A percentile compares a stretch with the other conserved stretches of the same genome.
phyloP scores from a whole-genome alignment of 306 rosid species.

The Boehmeria nivea region DNA sequence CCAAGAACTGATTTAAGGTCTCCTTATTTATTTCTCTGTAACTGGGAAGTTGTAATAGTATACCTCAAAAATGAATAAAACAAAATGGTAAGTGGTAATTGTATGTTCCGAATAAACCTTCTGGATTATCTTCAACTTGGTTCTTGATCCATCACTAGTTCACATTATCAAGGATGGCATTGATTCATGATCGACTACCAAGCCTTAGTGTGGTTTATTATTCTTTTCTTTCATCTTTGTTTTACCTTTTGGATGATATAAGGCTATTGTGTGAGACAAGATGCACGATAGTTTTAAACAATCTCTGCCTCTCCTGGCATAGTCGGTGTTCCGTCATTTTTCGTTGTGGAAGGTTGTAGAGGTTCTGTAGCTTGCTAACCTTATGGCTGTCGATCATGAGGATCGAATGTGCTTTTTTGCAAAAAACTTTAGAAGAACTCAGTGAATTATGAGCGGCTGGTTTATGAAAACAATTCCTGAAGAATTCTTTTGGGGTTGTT shows the following conservation, averaged over 20 bases:
- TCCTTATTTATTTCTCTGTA: too few relatives aligned
- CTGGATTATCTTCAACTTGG: too few relatives aligned
- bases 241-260: too few relatives aligned
- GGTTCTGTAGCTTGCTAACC: not conserved
- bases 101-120: too few relatives aligned
- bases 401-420: not conserved
- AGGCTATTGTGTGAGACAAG: too few relatives aligned
- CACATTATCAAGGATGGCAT: not conserved
- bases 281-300: not conserved
- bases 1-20: too few relatives aligned
- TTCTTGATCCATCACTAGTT: not conserved
- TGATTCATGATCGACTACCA: not conserved
- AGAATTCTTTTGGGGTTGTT: slow-evolving; percentile 48
- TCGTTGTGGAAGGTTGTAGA: not conserved
- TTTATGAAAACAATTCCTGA: slow-evolving; percentile 31
- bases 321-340: not conserved
- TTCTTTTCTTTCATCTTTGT: too few relatives aligned
- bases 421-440: slow-evolving; percentile 4
- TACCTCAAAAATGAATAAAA: too few relatives aligned
- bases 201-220: too few relatives aligned
- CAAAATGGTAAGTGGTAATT: too few relatives aligned
- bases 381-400: not conserved
- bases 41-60: too few relatives aligned
- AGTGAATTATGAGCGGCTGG: slow-evolving; percentile 15
- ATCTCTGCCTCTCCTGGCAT: not conserved